Evolutionary conservation across 768 basidiomycete species (phyloP).

Genomic region (Mycena filopes): DNA sequence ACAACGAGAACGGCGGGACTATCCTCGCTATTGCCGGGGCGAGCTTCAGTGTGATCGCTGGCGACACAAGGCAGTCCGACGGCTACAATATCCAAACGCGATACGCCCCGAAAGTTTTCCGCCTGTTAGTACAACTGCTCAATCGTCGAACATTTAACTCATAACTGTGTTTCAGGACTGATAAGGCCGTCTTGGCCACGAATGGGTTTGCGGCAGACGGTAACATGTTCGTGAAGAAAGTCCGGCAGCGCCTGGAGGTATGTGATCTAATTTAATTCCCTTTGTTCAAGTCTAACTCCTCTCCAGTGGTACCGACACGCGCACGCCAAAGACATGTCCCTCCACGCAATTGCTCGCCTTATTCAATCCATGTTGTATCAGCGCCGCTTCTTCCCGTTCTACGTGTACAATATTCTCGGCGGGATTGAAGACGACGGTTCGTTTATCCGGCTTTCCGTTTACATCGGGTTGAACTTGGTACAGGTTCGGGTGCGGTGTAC

Average conservation of each 20-base stretch:
- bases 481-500: slow-evolving; percentile 96
- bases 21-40: slow-evolving; percentile 81
- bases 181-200: slow-evolving; percentile 92
- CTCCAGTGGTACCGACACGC: slow-evolving; percentile 95
- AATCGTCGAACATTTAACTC: too few species aligned
- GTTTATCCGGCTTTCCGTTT: slow-evolving; percentile 41
- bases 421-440: slow-evolving; percentile 96
- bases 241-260: slow-evolving; percentile 95
- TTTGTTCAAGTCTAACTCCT: neutral
- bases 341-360: slow-evolving; percentile 93
- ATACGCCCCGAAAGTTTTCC: slow-evolving; percentile 80
- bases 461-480: slow-evolving; percentile 8
- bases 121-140: slow-evolving; percentile 59
- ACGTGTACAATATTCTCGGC: slow-evolving; percentile 95
- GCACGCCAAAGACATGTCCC: slow-evolving; percentile 95
- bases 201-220: slow-evolving; percentile 98
- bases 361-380: slow-evolving; percentile 99
- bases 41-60: slow-evolving; percentile 79
- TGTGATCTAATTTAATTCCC: slow-evolving; percentile 35
- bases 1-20: slow-evolving; percentile 78
- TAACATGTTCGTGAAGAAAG: slow-evolving; percentile 96
- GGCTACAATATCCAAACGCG: slow-evolving; percentile 83
- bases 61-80: slow-evolving; percentile 80
- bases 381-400: slow-evolving; percentile 97
- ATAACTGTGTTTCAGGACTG: slow-evolving; percentile 66